These are phyloP conservation scores for Aureobasidium sp. DNA, from an alignment of 2,329 filamentous ascomycete species.

Conservation along the genomic window DNA sequence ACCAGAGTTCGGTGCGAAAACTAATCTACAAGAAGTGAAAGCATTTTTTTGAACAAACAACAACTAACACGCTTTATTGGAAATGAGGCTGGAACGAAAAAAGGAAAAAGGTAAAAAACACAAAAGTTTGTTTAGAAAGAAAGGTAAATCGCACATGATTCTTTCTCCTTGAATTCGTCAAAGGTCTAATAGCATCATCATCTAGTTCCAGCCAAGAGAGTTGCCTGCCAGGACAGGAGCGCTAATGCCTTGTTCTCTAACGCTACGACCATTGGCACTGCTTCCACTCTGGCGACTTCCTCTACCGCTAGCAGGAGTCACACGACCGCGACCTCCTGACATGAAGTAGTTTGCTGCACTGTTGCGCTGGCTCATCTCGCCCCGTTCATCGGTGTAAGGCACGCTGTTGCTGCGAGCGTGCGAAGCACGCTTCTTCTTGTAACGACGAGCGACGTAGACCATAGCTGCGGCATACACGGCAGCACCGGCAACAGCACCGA, in stretches of 20 bases:
- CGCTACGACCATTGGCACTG: conserved; percentile 42
- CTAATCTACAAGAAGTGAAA: conserved; percentile 9
- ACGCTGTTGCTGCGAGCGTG: conserved; percentile 73
- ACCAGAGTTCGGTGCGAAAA: background rate
- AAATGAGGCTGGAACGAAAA: background rate
- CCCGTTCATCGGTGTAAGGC: conserved; percentile 55
- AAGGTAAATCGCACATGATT: background rate
- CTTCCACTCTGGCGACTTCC: conserved; percentile 32
- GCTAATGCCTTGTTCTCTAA: conserved; percentile 67
- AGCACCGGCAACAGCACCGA: conserved; percentile 68
- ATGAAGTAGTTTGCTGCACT: conserved; percentile 45
- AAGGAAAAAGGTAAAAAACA: background rate
- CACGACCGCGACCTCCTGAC: conserved; percentile 53
- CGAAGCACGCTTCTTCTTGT: conserved; percentile 59
- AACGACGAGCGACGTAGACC: conserved; percentile 85
- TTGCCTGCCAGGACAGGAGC: conserved; percentile 89
- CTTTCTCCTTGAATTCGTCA: conserved; percentile 2
- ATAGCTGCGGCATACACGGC: conserved; percentile 88
- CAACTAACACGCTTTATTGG: background rate
- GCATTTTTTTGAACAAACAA: background rate
- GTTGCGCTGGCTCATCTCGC: conserved; percentile 34
- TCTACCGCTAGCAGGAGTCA: conserved; percentile 29
- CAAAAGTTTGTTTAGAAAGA: background rate
- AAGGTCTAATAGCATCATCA: background rate
- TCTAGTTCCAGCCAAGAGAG: conserved; percentile 89